Conservation (phyloP, 2,329 filamentous ascomycete species). For the Pseudophaeomoniella oleicola region DNA sequence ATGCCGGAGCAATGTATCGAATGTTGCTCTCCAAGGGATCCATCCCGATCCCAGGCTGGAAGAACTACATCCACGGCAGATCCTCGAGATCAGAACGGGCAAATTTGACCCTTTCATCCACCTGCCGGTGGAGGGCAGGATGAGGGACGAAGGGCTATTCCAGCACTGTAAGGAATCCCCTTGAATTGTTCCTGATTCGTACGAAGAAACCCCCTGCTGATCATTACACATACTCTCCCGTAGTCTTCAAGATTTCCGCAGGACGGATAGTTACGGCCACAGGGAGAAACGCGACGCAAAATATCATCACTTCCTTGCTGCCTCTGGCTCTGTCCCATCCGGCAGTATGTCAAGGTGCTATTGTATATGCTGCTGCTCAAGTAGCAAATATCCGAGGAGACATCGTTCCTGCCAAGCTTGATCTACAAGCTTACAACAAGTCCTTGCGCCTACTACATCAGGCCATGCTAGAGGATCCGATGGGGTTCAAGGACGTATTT, state of each 20-base stretch:
- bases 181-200: neutral
- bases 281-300: neutral
- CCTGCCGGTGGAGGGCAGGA: neutral
- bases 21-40: neutral
- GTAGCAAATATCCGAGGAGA: neutral
- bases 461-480: neutral
- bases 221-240: no score
- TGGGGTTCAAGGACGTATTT: neutral
- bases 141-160: neutral
- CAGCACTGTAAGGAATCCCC: neutral
- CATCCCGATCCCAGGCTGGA: neutral
- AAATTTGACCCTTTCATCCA: neutral
- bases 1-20: neutral
- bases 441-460: neutral
- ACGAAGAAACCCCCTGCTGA: neutral
- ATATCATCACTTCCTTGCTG: neutral
- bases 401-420: neutral
- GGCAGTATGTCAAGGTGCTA: neutral
- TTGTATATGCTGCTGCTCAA: neutral
- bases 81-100: neutral
- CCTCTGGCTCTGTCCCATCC: neutral
- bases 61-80: neutral
- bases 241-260: neutral
- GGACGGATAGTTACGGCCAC: neutral
- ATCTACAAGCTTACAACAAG: neutral